Evolutionary conservation across 106 monocot species (phyloP).

Genomic region (Dactylorhiza incarnata): DNA sequence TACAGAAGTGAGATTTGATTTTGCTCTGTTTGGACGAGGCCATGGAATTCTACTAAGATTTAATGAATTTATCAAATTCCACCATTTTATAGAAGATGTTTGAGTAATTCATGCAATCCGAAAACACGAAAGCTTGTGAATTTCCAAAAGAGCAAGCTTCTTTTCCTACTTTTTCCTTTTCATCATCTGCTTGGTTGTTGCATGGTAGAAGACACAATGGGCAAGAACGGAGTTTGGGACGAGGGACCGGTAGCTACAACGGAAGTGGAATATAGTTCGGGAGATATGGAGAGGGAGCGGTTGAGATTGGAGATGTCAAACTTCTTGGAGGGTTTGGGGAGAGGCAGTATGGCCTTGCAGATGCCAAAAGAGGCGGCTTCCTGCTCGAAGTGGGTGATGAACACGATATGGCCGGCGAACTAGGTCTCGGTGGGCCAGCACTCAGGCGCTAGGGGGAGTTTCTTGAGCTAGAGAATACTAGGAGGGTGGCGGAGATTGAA

Average conservation of each 20-base stretch:
- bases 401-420: slow-evolving; percentile 85
- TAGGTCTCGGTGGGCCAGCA: slow-evolving; percentile 87
- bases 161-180: too few species aligned
- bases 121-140: too few species aligned
- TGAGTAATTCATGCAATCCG: too few species aligned
- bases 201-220: too few species aligned
- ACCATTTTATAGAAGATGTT: too few species aligned
- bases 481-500: neutral
- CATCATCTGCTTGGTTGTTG: too few species aligned
- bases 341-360: slow-evolving; percentile 91
- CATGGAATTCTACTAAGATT: neutral
- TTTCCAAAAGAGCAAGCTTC: too few species aligned
- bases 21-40: neutral
- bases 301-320: slow-evolving; percentile 69
- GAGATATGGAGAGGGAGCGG: slow-evolving; percentile 36
- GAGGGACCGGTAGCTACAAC: neutral
- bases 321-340: slow-evolving; percentile 52
- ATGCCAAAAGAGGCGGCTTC: slow-evolving; percentile 80
- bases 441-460: slow-evolving; percentile 78
- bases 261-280: slow-evolving; percentile 11
- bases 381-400: slow-evolving; percentile 78
- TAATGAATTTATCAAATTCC: too few species aligned
- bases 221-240: too few species aligned
- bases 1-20: slow-evolving; percentile 8
- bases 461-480: slow-evolving; percentile 36